phyloP scores from a whole-genome alignment of 108 stramenopile species.

The Nitzschia sp. region DNA sequence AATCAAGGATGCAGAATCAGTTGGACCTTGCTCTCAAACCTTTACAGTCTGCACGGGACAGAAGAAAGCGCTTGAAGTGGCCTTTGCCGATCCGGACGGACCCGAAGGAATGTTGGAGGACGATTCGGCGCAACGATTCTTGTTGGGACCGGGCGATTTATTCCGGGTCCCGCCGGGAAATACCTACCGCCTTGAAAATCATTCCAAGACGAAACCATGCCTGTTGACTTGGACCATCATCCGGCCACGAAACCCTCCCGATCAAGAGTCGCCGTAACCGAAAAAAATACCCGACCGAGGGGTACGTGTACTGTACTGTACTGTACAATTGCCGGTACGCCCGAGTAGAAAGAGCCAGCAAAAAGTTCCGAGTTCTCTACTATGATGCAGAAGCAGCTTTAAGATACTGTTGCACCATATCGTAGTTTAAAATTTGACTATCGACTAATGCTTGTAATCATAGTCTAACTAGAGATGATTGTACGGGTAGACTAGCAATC shows the following conservation, averaged over 20 bases:
- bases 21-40: conserved; percentile 84
- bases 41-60: conserved; percentile 86
- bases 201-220: conserved; percentile 65
- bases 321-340: no score
- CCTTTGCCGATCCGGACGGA: conserved; percentile 70
- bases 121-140: conserved; percentile 83
- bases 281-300: no score
- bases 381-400: no score
- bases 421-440: no score
- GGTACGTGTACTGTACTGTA: no score
- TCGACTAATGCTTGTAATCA: no score
- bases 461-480: no score
- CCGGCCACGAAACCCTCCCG: conserved; percentile 30
- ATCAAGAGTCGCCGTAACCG: not conserved
- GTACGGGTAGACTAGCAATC: no score
- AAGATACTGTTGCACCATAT: no score
- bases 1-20: conserved; percentile 90
- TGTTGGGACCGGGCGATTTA: conserved; percentile 88
- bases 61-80: conserved; percentile 79
- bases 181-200: conserved; percentile 91
- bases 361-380: no score
- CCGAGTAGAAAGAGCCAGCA: no score
- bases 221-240: conserved; percentile 93
- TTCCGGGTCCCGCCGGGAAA: conserved; percentile 96
- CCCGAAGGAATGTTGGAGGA: conserved; percentile 74